phyloP scores from a whole-genome alignment of 2,329 filamentous ascomycete species.

The Ambrosiella xylebori region DNA sequence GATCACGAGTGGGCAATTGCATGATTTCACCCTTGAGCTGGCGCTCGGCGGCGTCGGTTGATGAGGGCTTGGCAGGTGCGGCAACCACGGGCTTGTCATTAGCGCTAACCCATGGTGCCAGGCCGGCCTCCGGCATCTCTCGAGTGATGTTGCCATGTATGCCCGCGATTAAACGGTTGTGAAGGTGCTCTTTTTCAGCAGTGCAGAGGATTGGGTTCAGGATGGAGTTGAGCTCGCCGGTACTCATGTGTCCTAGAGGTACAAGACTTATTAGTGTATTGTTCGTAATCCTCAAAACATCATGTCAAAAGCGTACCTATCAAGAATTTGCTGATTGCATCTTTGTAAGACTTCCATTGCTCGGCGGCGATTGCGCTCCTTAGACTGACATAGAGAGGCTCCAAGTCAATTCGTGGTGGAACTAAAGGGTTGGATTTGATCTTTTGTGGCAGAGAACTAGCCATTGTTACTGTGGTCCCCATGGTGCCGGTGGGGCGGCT shows the following conservation, averaged over 20 bases:
- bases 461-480: slow-evolving; percentile 26
- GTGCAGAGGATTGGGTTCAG: slow-evolving; percentile 44
- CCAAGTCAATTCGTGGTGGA: slow-evolving; percentile 48
- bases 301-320: slow-evolving; percentile 29
- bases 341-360: slow-evolving; percentile 48
- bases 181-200: slow-evolving; percentile 42
- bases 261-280: background rate
- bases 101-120: slow-evolving; percentile 54
- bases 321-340: slow-evolving; percentile 43
- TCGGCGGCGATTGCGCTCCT: slow-evolving; percentile 42
- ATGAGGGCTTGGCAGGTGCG: slow-evolving; percentile 42
- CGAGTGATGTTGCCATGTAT: slow-evolving; percentile 53
- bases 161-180: slow-evolving; percentile 50
- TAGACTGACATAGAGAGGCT: slow-evolving; percentile 44
- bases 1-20: slow-evolving; percentile 49
- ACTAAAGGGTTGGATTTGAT: slow-evolving; percentile 45
- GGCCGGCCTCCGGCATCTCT: slow-evolving; percentile 49
- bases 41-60: slow-evolving; percentile 48
- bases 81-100: slow-evolving; percentile 47
- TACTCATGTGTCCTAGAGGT: slow-evolving; percentile 9
- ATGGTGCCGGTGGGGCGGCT: slow-evolving; percentile 43
- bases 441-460: slow-evolving; percentile 26
- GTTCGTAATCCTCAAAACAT: background rate
- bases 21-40: slow-evolving; percentile 52
- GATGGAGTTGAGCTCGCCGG: slow-evolving; percentile 41